A percentile compares a stretch with the other conserved stretches of the same genome.
Conservation (phyloP, 768 basidiomycete species). For the Leccinum longicurvipes region DNA sequence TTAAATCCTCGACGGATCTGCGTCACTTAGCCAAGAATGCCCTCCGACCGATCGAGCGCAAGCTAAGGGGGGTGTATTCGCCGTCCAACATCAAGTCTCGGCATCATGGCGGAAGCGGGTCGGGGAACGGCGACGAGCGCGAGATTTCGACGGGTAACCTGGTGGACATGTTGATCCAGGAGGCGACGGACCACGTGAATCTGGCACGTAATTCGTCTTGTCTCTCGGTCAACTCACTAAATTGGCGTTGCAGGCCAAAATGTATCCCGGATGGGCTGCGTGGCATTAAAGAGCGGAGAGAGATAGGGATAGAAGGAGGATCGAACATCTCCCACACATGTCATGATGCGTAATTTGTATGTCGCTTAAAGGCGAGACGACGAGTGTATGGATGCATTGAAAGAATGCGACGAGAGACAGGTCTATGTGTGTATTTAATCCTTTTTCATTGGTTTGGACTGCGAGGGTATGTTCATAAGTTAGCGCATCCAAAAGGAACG, state of each 20-base stretch:
- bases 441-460: constrained; percentile 32
- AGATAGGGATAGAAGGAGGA: background rate
- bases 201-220: constrained; percentile 44
- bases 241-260: constrained; percentile 55
- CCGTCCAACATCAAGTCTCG: constrained; percentile 44
- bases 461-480: background rate
- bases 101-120: constrained; percentile 23
- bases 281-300: constrained; percentile 49
- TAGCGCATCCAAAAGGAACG: background rate
- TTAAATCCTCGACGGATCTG: constrained; percentile 54
- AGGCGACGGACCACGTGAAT: constrained; percentile 73
- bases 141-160: constrained; percentile 76
- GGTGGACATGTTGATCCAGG: constrained; percentile 88
- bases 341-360: background rate
- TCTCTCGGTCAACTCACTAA: background rate
- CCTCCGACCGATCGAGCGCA: constrained; percentile 77
- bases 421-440: constrained; percentile 21
- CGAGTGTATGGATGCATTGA: constrained; percentile 15
- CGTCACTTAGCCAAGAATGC: constrained; percentile 68
- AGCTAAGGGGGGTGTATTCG: constrained; percentile 70
- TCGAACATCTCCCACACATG: background rate
- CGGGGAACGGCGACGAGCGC: constrained; percentile 29
- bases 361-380: background rate
- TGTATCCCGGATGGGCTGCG: constrained; percentile 92
- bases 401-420: background rate